Evolutionary conservation across 306 rosid genomes (phyloP), one percentile per base, ranked within the genome.

Genomic region (Inga leiocalycina): DNA sequence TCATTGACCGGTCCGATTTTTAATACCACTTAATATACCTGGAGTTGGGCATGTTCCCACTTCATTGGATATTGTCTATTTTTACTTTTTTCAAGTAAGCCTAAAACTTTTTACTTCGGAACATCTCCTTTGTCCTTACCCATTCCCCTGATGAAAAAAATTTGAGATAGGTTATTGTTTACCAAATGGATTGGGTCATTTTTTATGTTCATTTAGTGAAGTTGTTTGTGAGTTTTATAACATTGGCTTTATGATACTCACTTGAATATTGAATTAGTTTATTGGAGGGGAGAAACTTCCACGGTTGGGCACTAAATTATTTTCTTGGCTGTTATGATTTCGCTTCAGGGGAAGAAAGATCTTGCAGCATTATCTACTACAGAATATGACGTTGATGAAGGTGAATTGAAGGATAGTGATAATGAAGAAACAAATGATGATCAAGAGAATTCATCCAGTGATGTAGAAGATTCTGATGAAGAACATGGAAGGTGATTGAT

Each of bases 321-420:
- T 71, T 84, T 80, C 51, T 75, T 83, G 81, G 59, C 24, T 62
- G 71, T 81, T 85, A n/a, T 71, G 62, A 43, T 66, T 62, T 78
- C 49, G 61, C 39, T 67, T 75, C 89, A 96, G 99, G 98, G 97
- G 80, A 96, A 96, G 91, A 96, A 94, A 59, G 99, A 91, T 84
- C 88, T 96, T 44, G 90, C 61, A 19, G 91, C 91, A 3, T 88
- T 96, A 75, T 98, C 92, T 79, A 79, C 93, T 76, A 88, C 89
- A 15, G 99, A 91, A 78, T 87, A 89, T 85, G 97, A 91, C 66
- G 94, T 79, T 52, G 93, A 86, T 46, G 90, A 85, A 65, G 93
- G 66, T 82, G 88, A 85, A 61, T 4, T 68, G 44, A 88, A 81
- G 59, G 94, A 85, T 76, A 80, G 87, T 76, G 98, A 91, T 45